Conservation (phyloP, 1,139 yeast species). For the Magnusiomyces tetraspermus region DNA sequence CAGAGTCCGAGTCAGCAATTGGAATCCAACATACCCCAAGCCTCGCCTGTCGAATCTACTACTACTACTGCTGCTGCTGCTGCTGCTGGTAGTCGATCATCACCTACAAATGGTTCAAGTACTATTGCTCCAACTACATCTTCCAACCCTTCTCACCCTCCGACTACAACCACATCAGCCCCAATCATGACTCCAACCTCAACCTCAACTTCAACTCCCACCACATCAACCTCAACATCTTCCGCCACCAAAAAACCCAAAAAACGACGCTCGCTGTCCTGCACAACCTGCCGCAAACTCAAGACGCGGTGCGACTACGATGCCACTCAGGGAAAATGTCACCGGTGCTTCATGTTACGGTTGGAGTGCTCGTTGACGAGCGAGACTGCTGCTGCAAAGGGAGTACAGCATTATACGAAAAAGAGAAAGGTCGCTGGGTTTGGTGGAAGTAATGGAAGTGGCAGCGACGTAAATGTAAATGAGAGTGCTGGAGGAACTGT, state of each 20-base stretch:
- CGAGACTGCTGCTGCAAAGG: slow-evolving; percentile 17
- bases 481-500: too few relatives aligned
- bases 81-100: too few relatives aligned
- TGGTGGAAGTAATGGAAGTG: too few relatives aligned
- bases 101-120: too few relatives aligned
- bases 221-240: neutral
- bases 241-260: neutral
- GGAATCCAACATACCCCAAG: too few relatives aligned
- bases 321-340: slow-evolving; percentile 37
- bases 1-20: too few relatives aligned
- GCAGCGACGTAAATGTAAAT: too few relatives aligned
- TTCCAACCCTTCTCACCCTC: too few relatives aligned
- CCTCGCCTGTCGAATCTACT: too few relatives aligned
- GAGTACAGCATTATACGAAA: slow-evolving; percentile 1
- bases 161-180: too few relatives aligned
- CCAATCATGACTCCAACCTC: neutral
- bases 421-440: slow-evolving; percentile 5
- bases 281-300: slow-evolving; percentile 43
- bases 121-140: too few relatives aligned
- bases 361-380: slow-evolving; percentile 39
- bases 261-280: slow-evolving; percentile 41
- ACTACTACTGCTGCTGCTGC: too few relatives aligned
- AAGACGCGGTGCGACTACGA: slow-evolving; percentile 48
- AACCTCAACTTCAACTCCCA: neutral
- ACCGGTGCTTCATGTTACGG: slow-evolving; percentile 40